Base-by-base conservation (phyloP, 1,284 basidiomycete genomes). In the Trichosporon sp. region DNA sequence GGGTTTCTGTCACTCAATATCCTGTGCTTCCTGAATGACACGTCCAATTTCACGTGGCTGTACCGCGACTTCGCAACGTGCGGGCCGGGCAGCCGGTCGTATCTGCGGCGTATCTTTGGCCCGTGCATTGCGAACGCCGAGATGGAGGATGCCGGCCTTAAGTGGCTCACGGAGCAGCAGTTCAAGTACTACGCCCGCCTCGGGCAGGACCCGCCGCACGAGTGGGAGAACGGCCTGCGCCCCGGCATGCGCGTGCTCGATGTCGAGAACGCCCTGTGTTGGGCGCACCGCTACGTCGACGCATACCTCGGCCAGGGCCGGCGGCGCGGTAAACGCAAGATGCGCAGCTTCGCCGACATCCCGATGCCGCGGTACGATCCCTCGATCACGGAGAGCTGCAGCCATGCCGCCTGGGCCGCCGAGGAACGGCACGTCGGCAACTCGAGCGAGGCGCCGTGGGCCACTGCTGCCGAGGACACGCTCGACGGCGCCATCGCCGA, bases 261-360 rank as follows among this genome's bases (percentile, higher is more conserved):
- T 65, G 51, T 76, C 47, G 77, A 77, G 63, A 78, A 77, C 65
- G 70, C 77, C 1, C 67, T 78, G n/a, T 78, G 77, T 56, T 78
- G 77, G 77, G 68, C 65, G 51, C 75, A 77, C 66, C 74, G 77
- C 1, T 78, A 78, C 65, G 73, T 78, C 9, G 64, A 68, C 32
- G 68, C 68, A 2, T 70, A 66, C 31, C 12, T 58, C 2, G 44
- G 31, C 31, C 68, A 68, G 23, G 68, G 69, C n/a, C 13, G 29
- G 29, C 12, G 56, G 18, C 29, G 18, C 15, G 18, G 34, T 7
- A 56, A 25, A 21, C 70, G 69, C 35, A 65, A 69, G 0, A 68
- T 67, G 13, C 18, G 47, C 1, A 68, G 56, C 27, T 42, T 76
- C 2, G 69, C 68, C 8, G 67, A 75, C 34, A 11, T 70, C 5